Conservation (phyloP, 1,139 yeast species). For the Casaregolazyma suthepensis region DNA sequence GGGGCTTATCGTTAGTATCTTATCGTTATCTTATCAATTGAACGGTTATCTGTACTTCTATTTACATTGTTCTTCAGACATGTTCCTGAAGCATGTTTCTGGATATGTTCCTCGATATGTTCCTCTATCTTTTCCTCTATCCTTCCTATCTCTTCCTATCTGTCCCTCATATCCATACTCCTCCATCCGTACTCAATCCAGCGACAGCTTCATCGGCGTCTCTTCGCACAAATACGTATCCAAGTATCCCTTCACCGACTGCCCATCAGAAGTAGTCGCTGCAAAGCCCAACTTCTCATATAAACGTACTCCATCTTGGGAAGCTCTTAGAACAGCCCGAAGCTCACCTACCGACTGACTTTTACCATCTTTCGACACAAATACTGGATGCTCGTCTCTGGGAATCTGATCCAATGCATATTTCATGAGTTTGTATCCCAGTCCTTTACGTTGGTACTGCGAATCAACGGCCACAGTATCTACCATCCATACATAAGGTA, state of each 20-base stretch:
- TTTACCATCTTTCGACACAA: conserved; percentile 4
- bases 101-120: too few relatives aligned
- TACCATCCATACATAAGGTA: conserved; percentile 1
- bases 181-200: too few relatives aligned
- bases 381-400: not conserved
- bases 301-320: not conserved
- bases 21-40: too few relatives aligned
- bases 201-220: not conserved
- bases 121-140: too few relatives aligned
- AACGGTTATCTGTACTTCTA: too few relatives aligned
- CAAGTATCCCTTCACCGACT: not conserved
- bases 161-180: too few relatives aligned
- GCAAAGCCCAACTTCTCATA: conserved; percentile 3
- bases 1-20: too few relatives aligned
- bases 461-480: not conserved
- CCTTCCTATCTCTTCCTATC: too few relatives aligned
- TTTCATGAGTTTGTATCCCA: conserved; percentile 2
- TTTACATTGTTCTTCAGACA: too few relatives aligned
- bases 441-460: conserved; percentile 2
- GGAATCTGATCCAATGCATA: conserved; percentile 3
- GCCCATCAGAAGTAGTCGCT: not conserved
- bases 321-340: not conserved
- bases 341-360: not conserved
- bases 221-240: not conserved
- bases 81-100: too few relatives aligned